These are phyloP conservation scores for Boletus sensibilis DNA, from an alignment of 768 basidiomycete genomes.

Conservation along the genomic window DNA sequence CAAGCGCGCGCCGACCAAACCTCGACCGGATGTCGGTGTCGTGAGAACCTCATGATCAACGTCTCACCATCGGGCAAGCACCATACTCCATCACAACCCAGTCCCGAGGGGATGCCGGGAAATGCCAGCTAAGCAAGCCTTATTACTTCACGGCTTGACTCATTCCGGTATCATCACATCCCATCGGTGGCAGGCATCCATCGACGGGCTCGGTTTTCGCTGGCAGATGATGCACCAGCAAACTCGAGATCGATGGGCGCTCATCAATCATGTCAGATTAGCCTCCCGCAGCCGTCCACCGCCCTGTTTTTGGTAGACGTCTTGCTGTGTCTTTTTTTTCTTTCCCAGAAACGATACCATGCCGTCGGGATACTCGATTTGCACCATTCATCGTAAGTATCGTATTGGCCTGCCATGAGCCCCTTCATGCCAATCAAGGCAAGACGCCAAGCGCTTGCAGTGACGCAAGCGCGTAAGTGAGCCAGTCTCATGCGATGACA, in stretches of 20 bases:
- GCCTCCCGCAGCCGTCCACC: slow-evolving; percentile 16
- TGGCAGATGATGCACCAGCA: slow-evolving; percentile 28
- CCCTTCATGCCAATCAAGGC: neutral
- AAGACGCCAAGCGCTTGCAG: slow-evolving; percentile 1
- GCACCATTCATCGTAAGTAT: neutral
- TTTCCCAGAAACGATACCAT: slow-evolving; percentile 2
- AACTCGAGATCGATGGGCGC: slow-evolving; percentile 16
- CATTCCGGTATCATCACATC: slow-evolving; percentile 13
- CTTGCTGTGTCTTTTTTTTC: slow-evolving; percentile 10
- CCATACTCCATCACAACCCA: neutral
- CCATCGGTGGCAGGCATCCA: slow-evolving; percentile 17
- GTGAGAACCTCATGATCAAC: slow-evolving; percentile 8
- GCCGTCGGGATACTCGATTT: slow-evolving; percentile 12
- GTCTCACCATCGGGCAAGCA: slow-evolving; percentile 8
- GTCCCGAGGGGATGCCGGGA: slow-evolving; percentile 24
- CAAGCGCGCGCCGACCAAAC: neutral
- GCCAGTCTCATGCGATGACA: neutral
- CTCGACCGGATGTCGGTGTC: slow-evolving; percentile 4
- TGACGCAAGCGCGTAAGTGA: slow-evolving; percentile 8
- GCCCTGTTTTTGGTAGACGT: slow-evolving; percentile 14
- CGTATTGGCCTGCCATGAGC: neutral
- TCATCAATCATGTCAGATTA: slow-evolving; percentile 22
- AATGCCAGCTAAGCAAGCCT: slow-evolving; percentile 14
- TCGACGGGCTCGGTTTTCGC: slow-evolving; percentile 10
- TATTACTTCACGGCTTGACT: slow-evolving; percentile 24